A percentile compares a stretch with the other conserved stretches of the same genome.
These are phyloP conservation scores for Ascochyta koolunga DNA, from an alignment of 2,329 filamentous ascomycete species.

Conservation along the genomic window DNA sequence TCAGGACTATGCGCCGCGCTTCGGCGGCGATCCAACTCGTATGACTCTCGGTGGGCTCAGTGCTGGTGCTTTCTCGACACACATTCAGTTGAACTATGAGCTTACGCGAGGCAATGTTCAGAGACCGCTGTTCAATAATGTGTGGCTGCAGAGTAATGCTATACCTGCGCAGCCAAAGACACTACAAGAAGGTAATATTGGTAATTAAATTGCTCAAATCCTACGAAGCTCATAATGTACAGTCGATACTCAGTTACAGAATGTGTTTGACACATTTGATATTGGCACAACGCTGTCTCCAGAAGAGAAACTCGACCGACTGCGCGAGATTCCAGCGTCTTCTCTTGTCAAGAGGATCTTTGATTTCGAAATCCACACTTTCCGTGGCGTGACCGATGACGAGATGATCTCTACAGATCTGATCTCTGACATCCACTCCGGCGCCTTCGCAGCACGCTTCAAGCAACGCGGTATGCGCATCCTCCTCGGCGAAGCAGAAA, in stretches of 20 bases:
- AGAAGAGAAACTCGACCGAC: neutral
- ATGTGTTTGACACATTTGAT: conserved; percentile 2
- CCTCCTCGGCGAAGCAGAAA: conserved; percentile 9
- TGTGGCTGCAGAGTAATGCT: conserved; percentile 14
- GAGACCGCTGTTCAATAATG: conserved; percentile 2
- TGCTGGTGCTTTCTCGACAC: conserved; percentile 12
- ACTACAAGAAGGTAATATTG: neutral
- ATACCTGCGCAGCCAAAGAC: conserved; percentile 14
- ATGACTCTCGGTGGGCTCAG: conserved; percentile 4
- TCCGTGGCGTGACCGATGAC: conserved; percentile 10
- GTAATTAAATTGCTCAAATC: no score
- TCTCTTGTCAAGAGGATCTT: conserved; percentile 3
- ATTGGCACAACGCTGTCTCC: neutral
- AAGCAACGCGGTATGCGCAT: conserved; percentile 9
- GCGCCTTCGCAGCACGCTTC: conserved; percentile 8
- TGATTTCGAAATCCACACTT: conserved; percentile 7
- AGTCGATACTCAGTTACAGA: conserved; percentile 7
- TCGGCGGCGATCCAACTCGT: conserved; percentile 1
- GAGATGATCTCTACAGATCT: conserved; percentile 4
- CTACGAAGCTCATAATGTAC: neutral
- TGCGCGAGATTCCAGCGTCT: conserved; percentile 4
- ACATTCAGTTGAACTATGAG: conserved; percentile 13
- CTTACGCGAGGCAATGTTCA: conserved; percentile 1
- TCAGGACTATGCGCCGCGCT: neutral
- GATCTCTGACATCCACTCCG: conserved; percentile 2